A percentile compares a stretch with the other conserved stretches of the same genome.
Evolutionary conservation across 768 basidiomycete species (phyloP).

Genomic region (Auricularia auricula-judae): DNA sequence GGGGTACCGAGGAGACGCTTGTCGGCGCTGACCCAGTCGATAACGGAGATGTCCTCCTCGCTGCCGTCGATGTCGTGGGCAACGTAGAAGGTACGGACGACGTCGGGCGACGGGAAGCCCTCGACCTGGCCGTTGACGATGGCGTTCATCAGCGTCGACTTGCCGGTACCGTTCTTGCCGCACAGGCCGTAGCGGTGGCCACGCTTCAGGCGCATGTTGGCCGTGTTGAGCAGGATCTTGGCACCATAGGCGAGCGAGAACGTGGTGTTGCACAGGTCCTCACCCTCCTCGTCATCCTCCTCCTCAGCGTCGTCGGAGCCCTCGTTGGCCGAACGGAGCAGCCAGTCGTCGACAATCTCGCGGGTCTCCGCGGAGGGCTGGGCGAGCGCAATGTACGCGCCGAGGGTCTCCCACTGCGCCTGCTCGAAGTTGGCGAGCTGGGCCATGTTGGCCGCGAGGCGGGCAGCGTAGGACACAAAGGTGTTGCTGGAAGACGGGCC

Average conservation of each 20-base stretch:
- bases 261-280: constrained; percentile 97
- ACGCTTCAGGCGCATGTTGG: constrained; percentile 92
- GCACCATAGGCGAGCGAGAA: constrained; percentile 99
- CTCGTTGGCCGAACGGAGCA: constrained; percentile 78
- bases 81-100: constrained; percentile 98
- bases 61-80: constrained; percentile 98
- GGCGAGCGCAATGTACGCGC: constrained; percentile 64
- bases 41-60: constrained; percentile 83
- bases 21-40: constrained; percentile 79
- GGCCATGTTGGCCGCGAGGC: constrained; percentile 77
- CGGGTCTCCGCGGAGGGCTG: constrained; percentile 52
- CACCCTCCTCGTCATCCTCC: constrained; percentile 95
- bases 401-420: constrained; percentile 74
- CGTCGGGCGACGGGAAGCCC: constrained; percentile 94
- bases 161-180: constrained; percentile 97
- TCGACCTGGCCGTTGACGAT: constrained; percentile 95
- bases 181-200: constrained; percentile 98
- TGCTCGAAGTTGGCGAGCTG: constrained; percentile 89
- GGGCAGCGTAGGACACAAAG: constrained; percentile 58
- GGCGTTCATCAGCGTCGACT: constrained; percentile 88
- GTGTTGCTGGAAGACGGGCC: constrained; percentile 43
- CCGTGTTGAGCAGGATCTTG: constrained; percentile 95
- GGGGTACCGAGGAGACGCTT: constrained; percentile 63
- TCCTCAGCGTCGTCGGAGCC: constrained; percentile 53
- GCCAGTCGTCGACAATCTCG: constrained; percentile 70